Base-by-base conservation (phyloP, 805 yeast species). In the Metschnikowia shivogae region DNA sequence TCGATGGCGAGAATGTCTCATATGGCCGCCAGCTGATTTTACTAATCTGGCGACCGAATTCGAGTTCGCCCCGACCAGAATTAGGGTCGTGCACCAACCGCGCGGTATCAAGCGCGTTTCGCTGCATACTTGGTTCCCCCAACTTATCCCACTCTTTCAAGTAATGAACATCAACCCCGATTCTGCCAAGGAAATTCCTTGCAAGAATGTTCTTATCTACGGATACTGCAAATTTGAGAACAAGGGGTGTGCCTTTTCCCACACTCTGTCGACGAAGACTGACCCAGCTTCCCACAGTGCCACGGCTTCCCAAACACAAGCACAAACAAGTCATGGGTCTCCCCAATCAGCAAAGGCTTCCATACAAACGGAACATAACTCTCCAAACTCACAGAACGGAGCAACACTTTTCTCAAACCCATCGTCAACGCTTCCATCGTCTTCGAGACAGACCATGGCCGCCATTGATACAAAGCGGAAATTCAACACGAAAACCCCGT, bases 151-250 rank as follows among this genome's bases (percentile, higher is more conserved):
- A 34, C 13, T 13, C 22, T 22, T 19, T 30, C 12, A 33, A 6
- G 32, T 35, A 34, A 59, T 59, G 63, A 60, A 60, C 46, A 64
- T 70, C 47, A 76, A 76, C 55, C 67, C 70, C 46, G 82, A 78
- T 36, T 67, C 78, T 60, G 89, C 90, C 6, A 83, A 78, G 62
- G 82, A 82, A 47, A 82, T 88, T 26, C 89, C 85, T 45, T 89
- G 96, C 66, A 77, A 89, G 61, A 89, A 89, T 57, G 82, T 88
- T 44, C 79, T 84, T 39, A 86, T 87, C 29, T 89, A 88, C 68
- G 97, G 96, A 3, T 87, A 77, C 57, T 89, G 97, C 70, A 87
- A 87, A 62, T 88, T 78, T 66, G 89, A 86, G 56, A 84, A 85
- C 54, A 88, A 87, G 57, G 96, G 96, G 9, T 89, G 96, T 60